Evolutionary conservation across 495 filamentous ascomycete genomes (phyloP).

Genomic region (Neurospora sublineolata): DNA sequence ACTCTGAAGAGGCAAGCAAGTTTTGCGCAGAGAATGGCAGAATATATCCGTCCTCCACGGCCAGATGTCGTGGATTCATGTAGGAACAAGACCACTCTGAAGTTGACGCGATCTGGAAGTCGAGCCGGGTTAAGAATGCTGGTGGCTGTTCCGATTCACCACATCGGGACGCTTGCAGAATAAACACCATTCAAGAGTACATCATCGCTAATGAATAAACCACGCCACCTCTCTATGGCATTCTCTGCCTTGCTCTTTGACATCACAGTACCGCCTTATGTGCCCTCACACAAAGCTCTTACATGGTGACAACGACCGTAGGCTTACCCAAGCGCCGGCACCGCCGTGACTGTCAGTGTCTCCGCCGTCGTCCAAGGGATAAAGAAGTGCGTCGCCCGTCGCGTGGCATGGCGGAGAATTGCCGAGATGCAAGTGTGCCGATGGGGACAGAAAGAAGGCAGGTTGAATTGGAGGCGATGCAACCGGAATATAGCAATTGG

Average conservation of each 20-base stretch:
- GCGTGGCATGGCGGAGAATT: too few species aligned
- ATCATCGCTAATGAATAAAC: neutral
- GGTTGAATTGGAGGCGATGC: too few species aligned
- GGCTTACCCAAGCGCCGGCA: too few species aligned
- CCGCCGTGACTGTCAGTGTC: too few species aligned
- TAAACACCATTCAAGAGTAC: neutral
- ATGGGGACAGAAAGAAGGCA: too few species aligned
- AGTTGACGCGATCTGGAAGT: neutral
- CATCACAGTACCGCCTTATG: neutral
- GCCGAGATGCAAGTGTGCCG: too few species aligned
- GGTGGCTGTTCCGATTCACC: neutral
- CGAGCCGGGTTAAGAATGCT: neutral
- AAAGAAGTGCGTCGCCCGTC: too few species aligned
- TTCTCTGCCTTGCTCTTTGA: neutral
- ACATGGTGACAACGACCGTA: neutral
- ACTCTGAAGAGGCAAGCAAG: slow-evolving; percentile 17
- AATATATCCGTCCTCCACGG: slow-evolving; percentile 21
- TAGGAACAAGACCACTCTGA: neutral
- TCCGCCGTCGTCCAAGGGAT: too few species aligned
- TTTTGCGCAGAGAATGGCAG: slow-evolving; percentile 14
- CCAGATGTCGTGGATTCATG: neutral
- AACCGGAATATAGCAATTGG: too few species aligned
- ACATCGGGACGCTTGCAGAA: neutral
- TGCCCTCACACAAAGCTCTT: neutral
- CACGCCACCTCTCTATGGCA: neutral